phyloP scores from a whole-genome alignment of 2,329 filamentous ascomycete genomes.

The Salinomyces thailandicus region DNA sequence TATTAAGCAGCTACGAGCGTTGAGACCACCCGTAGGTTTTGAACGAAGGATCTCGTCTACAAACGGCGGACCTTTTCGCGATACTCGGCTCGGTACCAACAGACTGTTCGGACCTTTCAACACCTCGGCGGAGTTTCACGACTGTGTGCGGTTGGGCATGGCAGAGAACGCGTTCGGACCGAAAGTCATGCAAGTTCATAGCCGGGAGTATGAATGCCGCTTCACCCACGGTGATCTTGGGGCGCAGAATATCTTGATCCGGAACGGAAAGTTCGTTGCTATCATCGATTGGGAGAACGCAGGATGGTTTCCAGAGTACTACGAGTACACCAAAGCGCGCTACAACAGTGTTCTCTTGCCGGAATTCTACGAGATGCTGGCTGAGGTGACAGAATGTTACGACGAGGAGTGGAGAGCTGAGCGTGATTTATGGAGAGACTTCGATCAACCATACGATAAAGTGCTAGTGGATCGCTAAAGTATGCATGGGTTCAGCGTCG shows the following conservation, averaged over 20 bases:
- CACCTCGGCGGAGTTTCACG: constrained; percentile 3
- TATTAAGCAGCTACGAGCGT: constrained; percentile 5
- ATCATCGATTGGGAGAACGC: constrained; percentile 13
- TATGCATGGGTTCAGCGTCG: too few species aligned
- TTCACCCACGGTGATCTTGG: constrained; percentile 43
- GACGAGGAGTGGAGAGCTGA: constrained; percentile 9
- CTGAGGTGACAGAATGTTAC: constrained; percentile 5
- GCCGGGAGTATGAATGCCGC: background rate
- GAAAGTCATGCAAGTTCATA: background rate
- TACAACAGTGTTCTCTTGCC: constrained; percentile 5
- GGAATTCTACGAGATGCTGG: constrained; percentile 8
- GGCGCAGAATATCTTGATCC: constrained; percentile 33
- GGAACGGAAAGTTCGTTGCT: constrained; percentile 13
- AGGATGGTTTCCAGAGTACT: constrained; percentile 14
- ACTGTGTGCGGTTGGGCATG: constrained; percentile 4
- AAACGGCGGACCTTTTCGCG: constrained; percentile 6
- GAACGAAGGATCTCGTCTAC: constrained; percentile 1
- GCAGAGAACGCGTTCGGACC: background rate
- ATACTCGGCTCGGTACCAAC: constrained; percentile 5
- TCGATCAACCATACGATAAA: constrained; percentile 7
- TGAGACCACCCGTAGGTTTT: background rate
- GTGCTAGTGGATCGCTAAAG: too few species aligned
- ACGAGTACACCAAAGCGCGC: constrained; percentile 10
- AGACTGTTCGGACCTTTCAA: constrained; percentile 7
- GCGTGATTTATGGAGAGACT: constrained; percentile 4